Evolutionary conservation across 257 asterid species (phyloP).

Genomic region (Parsonsia alboflavescens): DNA sequence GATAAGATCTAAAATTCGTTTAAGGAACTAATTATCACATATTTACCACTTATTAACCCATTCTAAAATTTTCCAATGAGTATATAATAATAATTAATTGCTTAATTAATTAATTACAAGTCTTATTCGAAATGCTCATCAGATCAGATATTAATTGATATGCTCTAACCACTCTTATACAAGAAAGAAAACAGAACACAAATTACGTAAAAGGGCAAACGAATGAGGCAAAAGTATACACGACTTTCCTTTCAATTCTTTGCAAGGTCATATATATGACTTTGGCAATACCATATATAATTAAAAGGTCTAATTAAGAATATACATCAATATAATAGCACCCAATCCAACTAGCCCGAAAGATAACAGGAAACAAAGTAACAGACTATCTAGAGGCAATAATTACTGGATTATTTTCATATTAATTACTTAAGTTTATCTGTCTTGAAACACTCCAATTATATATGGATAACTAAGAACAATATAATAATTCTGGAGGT

Average conservation of each 20-base stretch:
- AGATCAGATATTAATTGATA: not conserved
- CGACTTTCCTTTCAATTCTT: not conserved
- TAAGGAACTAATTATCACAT: no score
- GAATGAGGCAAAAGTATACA: not conserved
- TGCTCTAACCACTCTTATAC: not conserved
- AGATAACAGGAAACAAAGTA: not conserved
- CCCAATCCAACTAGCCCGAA: not conserved
- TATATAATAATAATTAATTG: no score
- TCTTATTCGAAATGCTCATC: not conserved
- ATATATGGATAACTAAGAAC: not conserved
- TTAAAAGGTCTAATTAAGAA: slow-evolving; percentile 5
- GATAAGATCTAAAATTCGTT: no score
- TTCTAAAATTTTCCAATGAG: no score
- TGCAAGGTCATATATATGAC: not conserved
- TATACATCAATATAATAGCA: not conserved
- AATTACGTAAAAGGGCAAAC: not conserved
- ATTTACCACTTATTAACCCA: no score
- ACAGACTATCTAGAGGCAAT: not conserved
- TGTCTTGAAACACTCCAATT: no score
- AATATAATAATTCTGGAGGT: not conserved
- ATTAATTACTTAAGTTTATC: not conserved
- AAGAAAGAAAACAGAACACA: not conserved
- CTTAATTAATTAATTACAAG: not conserved
- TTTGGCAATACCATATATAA: not conserved
- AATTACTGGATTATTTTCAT: not conserved